These are phyloP conservation scores for Coemansia sp. DNA, from an alignment of 371 early-diverging fungal species.

Conservation along the genomic window DNA sequence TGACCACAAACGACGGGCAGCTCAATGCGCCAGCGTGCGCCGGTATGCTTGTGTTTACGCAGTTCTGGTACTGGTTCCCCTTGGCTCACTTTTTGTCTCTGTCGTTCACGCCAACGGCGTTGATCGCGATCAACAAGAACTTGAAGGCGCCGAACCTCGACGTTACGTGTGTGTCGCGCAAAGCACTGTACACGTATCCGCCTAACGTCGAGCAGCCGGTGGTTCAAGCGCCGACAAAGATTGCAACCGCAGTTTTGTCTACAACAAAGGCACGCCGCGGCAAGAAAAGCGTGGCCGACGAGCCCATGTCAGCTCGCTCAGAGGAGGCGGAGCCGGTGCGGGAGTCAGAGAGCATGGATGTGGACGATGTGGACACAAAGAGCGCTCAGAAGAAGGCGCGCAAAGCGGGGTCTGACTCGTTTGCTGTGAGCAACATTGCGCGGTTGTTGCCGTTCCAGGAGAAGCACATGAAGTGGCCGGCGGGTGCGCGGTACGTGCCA, in stretches of 20 bases:
- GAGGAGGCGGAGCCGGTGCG: neutral
- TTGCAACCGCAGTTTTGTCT: conserved; percentile 92
- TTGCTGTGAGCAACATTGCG: conserved; percentile 75
- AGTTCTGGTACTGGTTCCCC: conserved; percentile 99
- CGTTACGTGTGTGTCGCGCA: conserved; percentile 78
- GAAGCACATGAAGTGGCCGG: conserved; percentile 78
- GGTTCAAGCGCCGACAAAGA: conserved; percentile 35
- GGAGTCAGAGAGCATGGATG: conserved; percentile 34
- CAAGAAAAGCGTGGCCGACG: conserved; percentile 59
- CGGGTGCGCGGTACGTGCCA: conserved; percentile 82
- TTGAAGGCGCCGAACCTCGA: conserved; percentile 85
- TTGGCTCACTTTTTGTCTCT: conserved; percentile 91
- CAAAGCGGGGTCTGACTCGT: conserved; percentile 45
- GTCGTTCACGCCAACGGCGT: conserved; percentile 91
- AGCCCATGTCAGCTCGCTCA: neutral
- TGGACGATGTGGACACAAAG: conserved; percentile 29
- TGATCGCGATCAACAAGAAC: conserved; percentile 91
- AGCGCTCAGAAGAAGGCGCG: conserved; percentile 19
- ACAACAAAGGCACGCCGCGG: conserved; percentile 90
- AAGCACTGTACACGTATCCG: conserved; percentile 92
- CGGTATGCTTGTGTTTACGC: conserved; percentile 95
- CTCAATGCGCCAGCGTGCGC: conserved; percentile 92
- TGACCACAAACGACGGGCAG: conserved; percentile 87
- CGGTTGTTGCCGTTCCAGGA: conserved; percentile 88
- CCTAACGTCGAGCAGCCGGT: conserved; percentile 31